Base-by-base conservation (phyloP, 192 early-diverging fungal species). In the Gonapodya prolifera region DNA sequence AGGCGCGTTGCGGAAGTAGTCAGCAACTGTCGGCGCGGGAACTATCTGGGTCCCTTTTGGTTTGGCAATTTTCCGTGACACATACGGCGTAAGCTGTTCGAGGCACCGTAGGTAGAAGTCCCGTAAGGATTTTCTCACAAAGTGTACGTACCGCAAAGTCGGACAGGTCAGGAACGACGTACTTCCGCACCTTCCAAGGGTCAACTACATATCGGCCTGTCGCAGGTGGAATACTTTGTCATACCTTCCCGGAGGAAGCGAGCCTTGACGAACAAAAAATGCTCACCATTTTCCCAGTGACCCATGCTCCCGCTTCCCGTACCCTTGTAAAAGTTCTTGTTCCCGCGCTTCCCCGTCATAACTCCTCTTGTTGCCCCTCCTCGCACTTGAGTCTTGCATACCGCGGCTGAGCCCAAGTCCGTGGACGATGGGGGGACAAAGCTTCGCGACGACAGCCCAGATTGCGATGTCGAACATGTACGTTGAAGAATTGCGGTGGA, bases 241-340 rank as follows among this genome's bases (percentile, higher is more conserved):
- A n/a, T 23, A 69, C 18, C 69, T n/a, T 69, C n/a, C n/a, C 69
- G 69, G 69, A 69, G 69, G 18, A 69, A 23, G 69, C 69, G 18
- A 23, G n/a, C n/a, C n/a, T n/a, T n/a, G n/a, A n/a, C n/a, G n/a
- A n/a, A n/a, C n/a, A 73, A 29, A 73, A 32, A 73, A 32, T 32
- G 31, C 71, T 29, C 16, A 73, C 18, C 18, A 29, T 73, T 32
- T 29, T 73, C 71, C 28, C 32, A 73, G 31, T 73, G 71, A 2
- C 78, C 78, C 75, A 77, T 78, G 1, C 34, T 29, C 18, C 75
- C 75, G 70, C 35, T 31, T 13, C 75, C 33, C 30, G 45, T 77
- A 17, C 87, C 87, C 79, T 88, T 88, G 84, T 88, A 88, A 78
- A 81, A 88, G 83, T 88, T 88, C 82, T 88, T 88, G 82, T 88